phyloP scores from a whole-genome alignment of 176 grass and related monocot genomes.

The Aegilops sharonensis region DNA sequence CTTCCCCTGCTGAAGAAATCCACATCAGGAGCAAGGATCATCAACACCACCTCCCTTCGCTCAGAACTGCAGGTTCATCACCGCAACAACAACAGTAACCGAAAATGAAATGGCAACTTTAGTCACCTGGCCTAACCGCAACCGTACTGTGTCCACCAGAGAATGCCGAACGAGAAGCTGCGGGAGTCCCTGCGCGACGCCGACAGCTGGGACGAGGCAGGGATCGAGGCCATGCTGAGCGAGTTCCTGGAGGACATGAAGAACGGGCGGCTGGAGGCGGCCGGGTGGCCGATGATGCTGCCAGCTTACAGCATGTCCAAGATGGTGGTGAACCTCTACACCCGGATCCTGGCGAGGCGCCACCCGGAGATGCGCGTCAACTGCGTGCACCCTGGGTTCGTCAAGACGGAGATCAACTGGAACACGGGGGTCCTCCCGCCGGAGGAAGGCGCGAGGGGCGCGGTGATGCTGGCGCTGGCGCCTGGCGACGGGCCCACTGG shows the following conservation, averaged over 20 bases:
- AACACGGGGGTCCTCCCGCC: slow-evolving; percentile 49
- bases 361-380: slow-evolving; percentile 54
- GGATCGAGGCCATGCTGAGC: slow-evolving; percentile 26
- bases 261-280: slow-evolving; percentile 53
- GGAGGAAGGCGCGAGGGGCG: slow-evolving; percentile 60
- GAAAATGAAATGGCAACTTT: too few species aligned
- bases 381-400: slow-evolving; percentile 56
- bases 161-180: slow-evolving; percentile 64
- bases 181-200: slow-evolving; percentile 35
- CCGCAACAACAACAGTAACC: too few species aligned
- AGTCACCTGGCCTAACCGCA: too few species aligned
- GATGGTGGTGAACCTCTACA: slow-evolving; percentile 58
- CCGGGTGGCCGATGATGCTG: slow-evolving; percentile 64
- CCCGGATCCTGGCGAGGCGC: slow-evolving; percentile 47
- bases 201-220: slow-evolving; percentile 41
- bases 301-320: slow-evolving; percentile 73
- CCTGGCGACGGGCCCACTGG: slow-evolving; percentile 37
- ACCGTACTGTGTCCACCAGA: slow-evolving; percentile 18
- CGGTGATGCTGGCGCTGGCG: slow-evolving; percentile 53
- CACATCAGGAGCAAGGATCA: slow-evolving; percentile 60
- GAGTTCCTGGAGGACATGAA: slow-evolving; percentile 63
- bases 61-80: slow-evolving; percentile 53
- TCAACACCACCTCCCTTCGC: slow-evolving; percentile 57
- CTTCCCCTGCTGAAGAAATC: slow-evolving; percentile 65
- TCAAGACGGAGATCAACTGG: slow-evolving; percentile 61